Evolutionary conservation across 768 basidiomycete species (phyloP).

Genomic region (Ramaria sp.): DNA sequence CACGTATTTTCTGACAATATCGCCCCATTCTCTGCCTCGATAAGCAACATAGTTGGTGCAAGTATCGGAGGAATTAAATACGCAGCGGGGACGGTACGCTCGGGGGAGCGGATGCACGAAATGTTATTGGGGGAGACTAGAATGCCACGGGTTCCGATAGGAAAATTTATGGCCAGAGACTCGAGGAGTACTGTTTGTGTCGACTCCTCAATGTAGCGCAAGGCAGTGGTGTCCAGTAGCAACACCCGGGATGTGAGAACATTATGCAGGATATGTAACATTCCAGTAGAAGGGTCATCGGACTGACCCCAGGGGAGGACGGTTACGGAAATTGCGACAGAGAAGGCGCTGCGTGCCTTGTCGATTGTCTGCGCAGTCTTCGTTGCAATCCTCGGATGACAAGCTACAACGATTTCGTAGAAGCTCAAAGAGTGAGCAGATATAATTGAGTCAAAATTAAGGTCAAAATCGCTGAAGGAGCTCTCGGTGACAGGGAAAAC

Average conservation of each 20-base stretch:
- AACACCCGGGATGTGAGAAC: constrained; percentile 41
- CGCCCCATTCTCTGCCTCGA: constrained; percentile 16
- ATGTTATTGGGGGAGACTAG: constrained; percentile 15
- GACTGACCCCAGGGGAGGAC: background rate
- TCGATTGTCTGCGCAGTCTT: constrained; percentile 29
- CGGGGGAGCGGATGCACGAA: constrained; percentile 24
- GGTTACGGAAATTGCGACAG: background rate
- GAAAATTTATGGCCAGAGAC: constrained; percentile 26
- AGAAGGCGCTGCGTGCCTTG: constrained; percentile 12
- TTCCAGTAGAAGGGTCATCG: constrained; percentile 16
- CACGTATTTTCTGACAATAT: constrained; percentile 16
- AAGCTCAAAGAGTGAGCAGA: constrained; percentile 24
- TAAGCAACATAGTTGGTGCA: constrained; percentile 24
- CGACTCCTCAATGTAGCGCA: constrained; percentile 24
- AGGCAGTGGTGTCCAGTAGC: constrained; percentile 37
- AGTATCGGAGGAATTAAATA: constrained; percentile 58
- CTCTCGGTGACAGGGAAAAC: constrained; percentile 35
- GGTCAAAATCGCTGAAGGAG: constrained; percentile 25
- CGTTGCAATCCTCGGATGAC: constrained; percentile 27
- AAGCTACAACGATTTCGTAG: constrained; percentile 37
- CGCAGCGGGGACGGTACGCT: constrained; percentile 27
- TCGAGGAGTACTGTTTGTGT: constrained; percentile 31
- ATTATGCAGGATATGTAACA: constrained; percentile 28
- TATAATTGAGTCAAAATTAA: constrained; percentile 23
- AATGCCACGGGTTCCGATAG: constrained; percentile 33